These are phyloP conservation scores for Hordeum marinum DNA, from an alignment of 176 grass and related monocot species.

Conservation along the genomic window DNA sequence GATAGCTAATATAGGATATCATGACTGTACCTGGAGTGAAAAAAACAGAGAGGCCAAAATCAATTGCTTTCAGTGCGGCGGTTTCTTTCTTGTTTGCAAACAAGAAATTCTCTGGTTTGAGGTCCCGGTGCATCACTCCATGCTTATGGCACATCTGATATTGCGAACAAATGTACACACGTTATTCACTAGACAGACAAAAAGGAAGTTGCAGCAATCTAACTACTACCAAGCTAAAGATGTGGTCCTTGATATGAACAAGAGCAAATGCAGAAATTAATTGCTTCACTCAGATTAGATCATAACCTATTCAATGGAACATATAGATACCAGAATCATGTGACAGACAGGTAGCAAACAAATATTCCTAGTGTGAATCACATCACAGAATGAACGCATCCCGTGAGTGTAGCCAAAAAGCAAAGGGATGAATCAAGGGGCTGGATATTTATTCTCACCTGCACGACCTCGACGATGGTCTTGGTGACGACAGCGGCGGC, in stretches of 20 bases:
- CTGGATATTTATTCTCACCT: slow-evolving; percentile 32
- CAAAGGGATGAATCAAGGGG: background rate
- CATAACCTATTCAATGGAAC: background rate
- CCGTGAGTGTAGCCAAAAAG: background rate
- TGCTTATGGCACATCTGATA: slow-evolving; percentile 85
- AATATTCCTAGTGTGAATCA: slow-evolving; percentile 7
- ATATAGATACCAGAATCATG: background rate
- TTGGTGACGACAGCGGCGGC: slow-evolving; percentile 58
- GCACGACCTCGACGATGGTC: slow-evolving; percentile 85
- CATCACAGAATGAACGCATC: background rate
- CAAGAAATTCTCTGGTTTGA: slow-evolving; percentile 95
- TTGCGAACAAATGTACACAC: background rate
- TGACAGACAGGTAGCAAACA: background rate
- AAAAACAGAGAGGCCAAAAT: slow-evolving; percentile 88
- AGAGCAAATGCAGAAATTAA: background rate
- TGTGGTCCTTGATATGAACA: background rate
- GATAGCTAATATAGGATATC: background rate
- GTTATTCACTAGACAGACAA: background rate
- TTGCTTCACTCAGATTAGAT: background rate
- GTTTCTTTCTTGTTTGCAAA: slow-evolving; percentile 91
- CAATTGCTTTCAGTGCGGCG: slow-evolving; percentile 69
- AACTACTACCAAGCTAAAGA: background rate
- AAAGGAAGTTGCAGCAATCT: background rate
- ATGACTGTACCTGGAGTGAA: slow-evolving; percentile 67
- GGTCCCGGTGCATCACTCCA: slow-evolving; percentile 86